phyloP scores from a whole-genome alignment of 805 yeast genomes.

The Candida dajiaensis region DNA sequence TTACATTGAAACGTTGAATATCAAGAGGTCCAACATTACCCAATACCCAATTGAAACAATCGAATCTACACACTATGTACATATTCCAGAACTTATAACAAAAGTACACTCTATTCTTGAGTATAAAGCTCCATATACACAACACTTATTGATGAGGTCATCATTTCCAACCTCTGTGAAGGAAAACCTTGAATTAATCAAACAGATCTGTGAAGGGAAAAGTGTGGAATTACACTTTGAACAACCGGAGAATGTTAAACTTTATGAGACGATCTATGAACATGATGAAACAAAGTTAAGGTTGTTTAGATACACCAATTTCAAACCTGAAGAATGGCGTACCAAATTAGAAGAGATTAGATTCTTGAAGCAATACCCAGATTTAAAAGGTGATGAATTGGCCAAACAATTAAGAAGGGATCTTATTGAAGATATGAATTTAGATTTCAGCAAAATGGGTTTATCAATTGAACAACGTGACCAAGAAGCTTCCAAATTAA shows the following conservation, averaged over 20 bases:
- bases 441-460: neutral
- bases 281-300: neutral
- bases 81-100: neutral
- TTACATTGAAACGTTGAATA: constrained; percentile 1
- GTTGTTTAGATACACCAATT: neutral
- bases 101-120: neutral
- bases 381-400: neutral
- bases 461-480: neutral
- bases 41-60: neutral
- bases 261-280: neutral
- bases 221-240: neutral
- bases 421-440: neutral
- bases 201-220: neutral
- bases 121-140: neutral
- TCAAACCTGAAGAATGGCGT: neutral
- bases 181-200: neutral
- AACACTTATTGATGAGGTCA: neutral
- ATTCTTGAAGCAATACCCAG: neutral
- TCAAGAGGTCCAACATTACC: neutral
- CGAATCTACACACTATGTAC: neutral
- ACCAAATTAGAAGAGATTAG: neutral
- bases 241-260: neutral
- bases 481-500: neutral
- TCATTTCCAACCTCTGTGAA: neutral
- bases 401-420: neutral